These are phyloP conservation scores for Artemisia tridentata DNA, from an alignment of 129 eudicot species.

Conservation along the genomic window DNA sequence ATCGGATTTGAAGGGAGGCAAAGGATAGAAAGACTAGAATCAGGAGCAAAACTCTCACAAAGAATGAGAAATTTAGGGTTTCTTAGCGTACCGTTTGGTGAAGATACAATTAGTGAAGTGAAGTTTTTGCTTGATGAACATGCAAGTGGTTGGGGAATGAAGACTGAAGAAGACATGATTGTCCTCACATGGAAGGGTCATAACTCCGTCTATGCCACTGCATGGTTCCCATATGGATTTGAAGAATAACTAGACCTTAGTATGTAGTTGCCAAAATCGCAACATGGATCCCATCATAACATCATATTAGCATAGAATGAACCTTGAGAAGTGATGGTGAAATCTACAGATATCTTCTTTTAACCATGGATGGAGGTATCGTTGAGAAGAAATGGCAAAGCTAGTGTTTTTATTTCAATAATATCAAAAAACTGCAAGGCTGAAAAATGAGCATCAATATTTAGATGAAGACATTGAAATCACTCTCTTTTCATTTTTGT, in stretches of 20 bases:
- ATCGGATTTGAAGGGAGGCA: constrained; percentile 64
- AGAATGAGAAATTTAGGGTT: constrained; percentile 58
- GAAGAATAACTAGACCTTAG: constrained; percentile 21
- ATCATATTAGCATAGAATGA: constrained; percentile 18
- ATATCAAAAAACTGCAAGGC: constrained; percentile 35
- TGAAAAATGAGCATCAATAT: constrained; percentile 22
- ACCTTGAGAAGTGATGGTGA: constrained; percentile 21
- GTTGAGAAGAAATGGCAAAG: constrained; percentile 38
- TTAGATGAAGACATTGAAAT: constrained; percentile 23
- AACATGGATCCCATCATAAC: constrained; percentile 20
- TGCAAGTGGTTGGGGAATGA: constrained; percentile 97
- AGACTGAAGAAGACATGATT: constrained; percentile 66
- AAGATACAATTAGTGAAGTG: constrained; percentile 62
- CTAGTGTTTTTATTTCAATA: constrained; percentile 24
- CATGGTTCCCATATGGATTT: constrained; percentile 65
- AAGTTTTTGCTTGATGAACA: constrained; percentile 74
- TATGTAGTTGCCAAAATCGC: constrained; percentile 12
- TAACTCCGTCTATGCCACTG: constrained; percentile 61
- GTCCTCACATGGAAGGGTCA: constrained; percentile 86
- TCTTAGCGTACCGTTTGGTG: constrained; percentile 53
- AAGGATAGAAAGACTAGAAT: constrained; percentile 66
- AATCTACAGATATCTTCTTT: constrained; percentile 32
- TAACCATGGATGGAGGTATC: constrained; percentile 13
- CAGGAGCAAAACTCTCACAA: constrained; percentile 49
- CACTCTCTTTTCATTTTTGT: constrained; percentile 28